A percentile compares a stretch with the other conserved stretches of the same genome.
These are phyloP conservation scores for Collybiopsis confluens DNA, from an alignment of 768 basidiomycete genomes.

Conservation along the genomic window DNA sequence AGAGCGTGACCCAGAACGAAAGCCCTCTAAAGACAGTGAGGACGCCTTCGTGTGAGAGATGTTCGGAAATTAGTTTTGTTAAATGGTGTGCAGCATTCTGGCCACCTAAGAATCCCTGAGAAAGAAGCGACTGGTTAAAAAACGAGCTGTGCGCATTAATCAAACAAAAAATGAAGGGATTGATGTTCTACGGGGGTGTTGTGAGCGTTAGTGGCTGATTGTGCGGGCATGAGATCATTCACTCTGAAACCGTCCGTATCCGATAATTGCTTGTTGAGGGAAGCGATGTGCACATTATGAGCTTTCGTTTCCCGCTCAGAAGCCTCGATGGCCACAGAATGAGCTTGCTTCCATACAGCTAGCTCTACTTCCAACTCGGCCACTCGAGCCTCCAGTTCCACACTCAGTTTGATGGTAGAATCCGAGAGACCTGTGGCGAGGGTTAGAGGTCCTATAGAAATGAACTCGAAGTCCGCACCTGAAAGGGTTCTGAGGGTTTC, in stretches of 20 bases:
- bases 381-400: constrained; percentile 59
- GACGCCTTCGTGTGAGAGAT: constrained; percentile 58
- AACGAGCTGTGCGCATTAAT: constrained; percentile 71
- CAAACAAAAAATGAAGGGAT: constrained; percentile 68
- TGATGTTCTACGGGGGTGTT: constrained; percentile 41
- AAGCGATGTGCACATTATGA: constrained; percentile 64
- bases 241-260: constrained; percentile 51
- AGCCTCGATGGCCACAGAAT: constrained; percentile 55
- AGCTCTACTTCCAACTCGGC: constrained; percentile 68
- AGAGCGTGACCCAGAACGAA: constrained; percentile 74
- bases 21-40: constrained; percentile 59
- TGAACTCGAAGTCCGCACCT: constrained; percentile 31
- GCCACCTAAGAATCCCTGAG: constrained; percentile 65
- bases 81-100: constrained; percentile 58
- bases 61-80: constrained; percentile 65
- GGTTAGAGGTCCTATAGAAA: neutral
- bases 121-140: constrained; percentile 56
- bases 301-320: constrained; percentile 60
- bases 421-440: constrained; percentile 52
- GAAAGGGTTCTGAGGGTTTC: constrained; percentile 59
- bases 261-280: constrained; percentile 62
- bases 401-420: constrained; percentile 58
- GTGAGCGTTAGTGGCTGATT: neutral
- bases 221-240: constrained; percentile 12
- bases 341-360: constrained; percentile 67